These are phyloP conservation scores for Phtheirospermum japonicum DNA, from an alignment of 257 asterid species.

Conservation along the genomic window DNA sequence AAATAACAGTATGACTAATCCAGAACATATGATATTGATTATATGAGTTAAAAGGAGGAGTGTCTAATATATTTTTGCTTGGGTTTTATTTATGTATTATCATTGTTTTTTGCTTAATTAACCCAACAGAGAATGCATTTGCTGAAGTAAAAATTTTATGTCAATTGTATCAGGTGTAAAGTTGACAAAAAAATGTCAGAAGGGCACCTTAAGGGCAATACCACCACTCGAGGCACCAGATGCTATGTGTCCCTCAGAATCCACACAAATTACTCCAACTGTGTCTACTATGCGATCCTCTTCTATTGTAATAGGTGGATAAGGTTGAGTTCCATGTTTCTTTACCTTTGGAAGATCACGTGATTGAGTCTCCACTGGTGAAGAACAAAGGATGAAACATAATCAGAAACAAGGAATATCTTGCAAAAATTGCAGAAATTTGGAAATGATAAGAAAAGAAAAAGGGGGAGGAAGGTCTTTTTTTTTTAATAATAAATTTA, in stretches of 20 bases:
- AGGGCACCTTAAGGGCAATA: constrained; percentile 82
- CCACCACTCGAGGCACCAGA: constrained; percentile 99
- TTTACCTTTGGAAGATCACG: constrained; percentile 30
- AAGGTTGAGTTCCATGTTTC: constrained; percentile 31
- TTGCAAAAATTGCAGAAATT: constrained; percentile 10
- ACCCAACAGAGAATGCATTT: constrained; percentile 8
- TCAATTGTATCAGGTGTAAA: background rate
- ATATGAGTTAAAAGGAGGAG: too few species aligned
- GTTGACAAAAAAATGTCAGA: constrained; percentile 10
- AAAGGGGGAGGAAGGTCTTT: background rate
- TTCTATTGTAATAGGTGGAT: constrained; percentile 33
- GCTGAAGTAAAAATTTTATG: background rate
- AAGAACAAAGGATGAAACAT: constrained; percentile 19
- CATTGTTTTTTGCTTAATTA: background rate
- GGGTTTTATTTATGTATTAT: background rate
- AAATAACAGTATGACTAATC: constrained; percentile 7
- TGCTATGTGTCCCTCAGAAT: constrained; percentile 75
- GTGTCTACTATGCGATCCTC: constrained; percentile 71
- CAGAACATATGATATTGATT: background rate
- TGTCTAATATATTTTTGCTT: background rate
- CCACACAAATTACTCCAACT: constrained; percentile 93
- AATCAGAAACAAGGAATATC: constrained; percentile 23
- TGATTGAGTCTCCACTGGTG: constrained; percentile 38
- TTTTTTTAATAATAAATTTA: background rate
- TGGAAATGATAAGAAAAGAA: background rate